phyloP scores from a whole-genome alignment of 2,329 filamentous ascomycete species.

The Phialophora chinensis region DNA sequence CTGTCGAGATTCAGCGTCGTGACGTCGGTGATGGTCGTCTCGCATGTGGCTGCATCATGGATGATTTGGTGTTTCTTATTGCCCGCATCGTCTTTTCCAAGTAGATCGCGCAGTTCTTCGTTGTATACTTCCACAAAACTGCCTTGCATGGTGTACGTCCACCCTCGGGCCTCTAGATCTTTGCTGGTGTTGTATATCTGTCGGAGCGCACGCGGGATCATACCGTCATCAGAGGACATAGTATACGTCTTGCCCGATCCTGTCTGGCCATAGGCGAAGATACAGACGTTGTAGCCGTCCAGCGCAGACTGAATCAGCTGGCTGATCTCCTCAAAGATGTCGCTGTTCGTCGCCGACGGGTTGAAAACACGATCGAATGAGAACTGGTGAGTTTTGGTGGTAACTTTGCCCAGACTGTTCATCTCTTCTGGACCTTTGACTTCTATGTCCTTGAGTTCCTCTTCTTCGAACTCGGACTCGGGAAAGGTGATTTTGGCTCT shows the following conservation, averaged over 20 bases:
- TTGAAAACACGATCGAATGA: slow-evolving; percentile 93
- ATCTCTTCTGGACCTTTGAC: slow-evolving; percentile 83
- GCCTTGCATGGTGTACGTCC: slow-evolving; percentile 92
- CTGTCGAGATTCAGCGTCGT: slow-evolving; percentile 78
- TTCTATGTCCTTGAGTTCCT: slow-evolving; percentile 81
- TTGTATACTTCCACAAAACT: slow-evolving; percentile 99
- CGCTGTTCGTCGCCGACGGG: slow-evolving; percentile 75
- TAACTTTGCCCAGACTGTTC: slow-evolving; percentile 76
- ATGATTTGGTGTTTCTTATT: slow-evolving; percentile 88
- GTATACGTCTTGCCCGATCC: slow-evolving; percentile 96
- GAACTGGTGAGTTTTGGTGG: slow-evolving; percentile 81
- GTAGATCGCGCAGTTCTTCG: slow-evolving; percentile 89
- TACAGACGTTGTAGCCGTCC: slow-evolving; percentile 98
- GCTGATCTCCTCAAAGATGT: slow-evolving; percentile 94
- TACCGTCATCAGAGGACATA: slow-evolving; percentile 89
- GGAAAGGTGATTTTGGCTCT: slow-evolving; percentile 80
- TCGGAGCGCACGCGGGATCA: slow-evolving; percentile 90
- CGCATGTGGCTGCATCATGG: slow-evolving; percentile 80
- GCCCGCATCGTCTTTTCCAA: slow-evolving; percentile 74
- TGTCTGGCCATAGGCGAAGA: slow-evolving; percentile 98
- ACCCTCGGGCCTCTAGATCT: slow-evolving; percentile 84
- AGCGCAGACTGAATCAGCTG: slow-evolving; percentile 95
- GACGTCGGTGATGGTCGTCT: slow-evolving; percentile 81
- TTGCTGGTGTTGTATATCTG: slow-evolving; percentile 93
- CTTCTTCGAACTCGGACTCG: slow-evolving; percentile 62